Conservation (phyloP, 1,284 basidiomycete genomes). For the Pulveroboletus ridleyi region DNA sequence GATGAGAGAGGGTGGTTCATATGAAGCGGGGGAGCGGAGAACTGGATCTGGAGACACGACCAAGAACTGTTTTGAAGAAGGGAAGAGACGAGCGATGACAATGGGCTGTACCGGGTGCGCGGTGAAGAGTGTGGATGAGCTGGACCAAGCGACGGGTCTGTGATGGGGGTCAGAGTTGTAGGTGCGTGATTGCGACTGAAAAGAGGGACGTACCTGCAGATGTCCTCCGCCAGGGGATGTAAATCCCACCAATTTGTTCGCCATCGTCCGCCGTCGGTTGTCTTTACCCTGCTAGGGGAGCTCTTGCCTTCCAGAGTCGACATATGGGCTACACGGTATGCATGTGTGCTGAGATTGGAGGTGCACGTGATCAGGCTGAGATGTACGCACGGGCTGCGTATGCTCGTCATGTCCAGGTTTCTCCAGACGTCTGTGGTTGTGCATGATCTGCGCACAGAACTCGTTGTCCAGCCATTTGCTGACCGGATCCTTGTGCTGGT, state of each 20-base stretch:
- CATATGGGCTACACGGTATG: conserved; percentile 21
- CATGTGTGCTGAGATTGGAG: not conserved
- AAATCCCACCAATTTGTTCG: conserved; percentile 78
- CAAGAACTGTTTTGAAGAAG: conserved; percentile 67
- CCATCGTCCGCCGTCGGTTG: conserved; percentile 58
- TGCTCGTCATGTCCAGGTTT: conserved; percentile 27
- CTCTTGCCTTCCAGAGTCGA: conserved; percentile 35
- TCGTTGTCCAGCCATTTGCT: conserved; percentile 79
- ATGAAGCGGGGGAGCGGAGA: conserved; percentile 49
- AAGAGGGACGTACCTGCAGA: conserved; percentile 50
- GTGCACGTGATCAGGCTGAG: conserved; percentile 22
- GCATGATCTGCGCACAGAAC: conserved; percentile 69
- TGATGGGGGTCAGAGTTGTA: conserved; percentile 7
- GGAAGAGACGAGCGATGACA: conserved; percentile 69
- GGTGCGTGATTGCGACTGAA: not conserved
- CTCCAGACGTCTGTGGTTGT: conserved; percentile 52
- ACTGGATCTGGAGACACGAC: conserved; percentile 60
- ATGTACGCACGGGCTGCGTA: too few relatives aligned
- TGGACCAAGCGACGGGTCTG: conserved; percentile 76
- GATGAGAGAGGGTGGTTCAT: conserved; percentile 65
- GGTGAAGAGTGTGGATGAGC: conserved; percentile 70
- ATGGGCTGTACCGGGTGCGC: conserved; percentile 65
- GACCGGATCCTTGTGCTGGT: conserved; percentile 85
- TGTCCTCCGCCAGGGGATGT: conserved; percentile 61
- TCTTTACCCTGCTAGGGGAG: conserved; percentile 55